These are phyloP conservation scores for Boletus patriciae DNA, from an alignment of 768 basidiomycete species.

Conservation along the genomic window DNA sequence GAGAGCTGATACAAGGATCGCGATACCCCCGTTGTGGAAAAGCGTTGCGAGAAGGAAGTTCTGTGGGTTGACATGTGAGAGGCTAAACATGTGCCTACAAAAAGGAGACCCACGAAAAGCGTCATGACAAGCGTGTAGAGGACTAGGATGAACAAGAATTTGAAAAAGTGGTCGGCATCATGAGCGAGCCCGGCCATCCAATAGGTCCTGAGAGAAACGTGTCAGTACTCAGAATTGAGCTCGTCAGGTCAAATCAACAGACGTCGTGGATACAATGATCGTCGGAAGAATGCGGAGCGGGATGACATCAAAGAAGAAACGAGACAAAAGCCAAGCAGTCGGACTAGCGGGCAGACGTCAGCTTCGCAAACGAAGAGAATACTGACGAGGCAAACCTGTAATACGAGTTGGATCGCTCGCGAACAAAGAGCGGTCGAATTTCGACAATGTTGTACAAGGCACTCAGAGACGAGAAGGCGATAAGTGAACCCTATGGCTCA, in stretches of 20 bases:
- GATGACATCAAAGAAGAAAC: conserved; percentile 85
- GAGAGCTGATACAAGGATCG: conserved; percentile 83
- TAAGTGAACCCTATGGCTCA: conserved; percentile 67
- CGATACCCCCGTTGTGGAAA: conserved; percentile 85
- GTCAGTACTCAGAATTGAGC: conserved; percentile 3
- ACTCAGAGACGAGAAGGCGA: conserved; percentile 89
- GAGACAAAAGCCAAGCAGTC: conserved; percentile 86
- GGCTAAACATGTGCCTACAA: background rate
- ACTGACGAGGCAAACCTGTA: conserved; percentile 58
- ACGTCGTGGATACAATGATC: conserved; percentile 84
- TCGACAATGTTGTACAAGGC: conserved; percentile 88
- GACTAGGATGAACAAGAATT: conserved; percentile 87
- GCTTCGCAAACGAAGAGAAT: background rate
- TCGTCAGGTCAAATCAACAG: conserved; percentile 27
- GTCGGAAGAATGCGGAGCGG: conserved; percentile 89
- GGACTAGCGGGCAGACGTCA: conserved; percentile 49
- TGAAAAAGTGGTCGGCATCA: conserved; percentile 86
- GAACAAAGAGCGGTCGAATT: conserved; percentile 81
- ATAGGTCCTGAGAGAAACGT: conserved; percentile 56
- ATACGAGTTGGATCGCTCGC: conserved; percentile 82
- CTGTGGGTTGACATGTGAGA: conserved; percentile 36
- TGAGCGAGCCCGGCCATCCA: conserved; percentile 93
- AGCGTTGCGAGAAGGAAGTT: conserved; percentile 88
- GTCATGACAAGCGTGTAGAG: conserved; percentile 85
- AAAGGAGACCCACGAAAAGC: conserved; percentile 60